Conservation (phyloP, 345 rosid species). For the Eutrema yunnanense region DNA sequence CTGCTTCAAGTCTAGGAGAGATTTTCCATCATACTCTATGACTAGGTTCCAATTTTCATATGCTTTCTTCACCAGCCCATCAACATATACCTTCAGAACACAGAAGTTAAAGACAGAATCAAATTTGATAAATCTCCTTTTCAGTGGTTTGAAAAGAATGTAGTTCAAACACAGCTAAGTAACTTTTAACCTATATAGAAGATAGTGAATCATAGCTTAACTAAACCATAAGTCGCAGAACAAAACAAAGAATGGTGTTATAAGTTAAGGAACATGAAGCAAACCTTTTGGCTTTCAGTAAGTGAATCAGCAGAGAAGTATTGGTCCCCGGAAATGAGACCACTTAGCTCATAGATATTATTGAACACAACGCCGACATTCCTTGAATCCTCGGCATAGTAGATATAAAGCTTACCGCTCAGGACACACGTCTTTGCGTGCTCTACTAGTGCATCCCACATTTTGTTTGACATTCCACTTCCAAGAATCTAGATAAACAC, state of each 20-base stretch:
- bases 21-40: slow-evolving; percentile 86
- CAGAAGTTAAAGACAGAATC: not conserved
- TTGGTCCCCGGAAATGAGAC: slow-evolving; percentile 84
- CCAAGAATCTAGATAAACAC: slow-evolving; percentile 69
- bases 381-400: slow-evolving; percentile 77
- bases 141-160: not conserved
- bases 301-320: slow-evolving; percentile 76
- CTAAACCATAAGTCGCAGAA: not conserved
- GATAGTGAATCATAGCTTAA: not conserved
- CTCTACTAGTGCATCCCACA: slow-evolving; percentile 97
- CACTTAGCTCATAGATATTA: slow-evolving; percentile 75
- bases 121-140: not conserved
- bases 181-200: not conserved
- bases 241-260: not conserved
- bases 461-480: slow-evolving; percentile 99
- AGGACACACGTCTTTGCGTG: slow-evolving; percentile 96
- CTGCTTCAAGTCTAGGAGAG: slow-evolving; percentile 64
- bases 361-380: slow-evolving; percentile 78
- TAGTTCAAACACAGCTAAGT: not conserved
- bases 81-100: slow-evolving; percentile 70
- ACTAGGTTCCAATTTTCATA: slow-evolving; percentile 90
- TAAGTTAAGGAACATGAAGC: slow-evolving; percentile 9
- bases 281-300: slow-evolving; percentile 86
- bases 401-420: slow-evolving; percentile 74
- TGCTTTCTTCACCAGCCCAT: slow-evolving; percentile 82